Evolutionary conservation across 306 rosid genomes (phyloP).

Genomic region (Parietaria judaica): DNA sequence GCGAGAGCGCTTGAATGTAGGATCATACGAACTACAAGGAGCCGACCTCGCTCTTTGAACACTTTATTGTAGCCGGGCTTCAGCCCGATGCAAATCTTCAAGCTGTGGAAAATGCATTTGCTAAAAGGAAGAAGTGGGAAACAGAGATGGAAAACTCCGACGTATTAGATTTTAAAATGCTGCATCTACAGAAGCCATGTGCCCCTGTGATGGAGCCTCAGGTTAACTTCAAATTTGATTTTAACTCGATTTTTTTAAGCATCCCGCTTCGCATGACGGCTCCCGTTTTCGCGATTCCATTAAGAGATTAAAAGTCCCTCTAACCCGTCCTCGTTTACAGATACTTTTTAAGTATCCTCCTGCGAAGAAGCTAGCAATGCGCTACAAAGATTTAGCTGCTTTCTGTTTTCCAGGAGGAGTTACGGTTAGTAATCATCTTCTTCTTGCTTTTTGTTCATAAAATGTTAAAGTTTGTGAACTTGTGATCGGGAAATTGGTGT

Average conservation of each 20-base stretch:
- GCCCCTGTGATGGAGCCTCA: slow-evolving; percentile 78
- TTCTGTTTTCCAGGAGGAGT: slow-evolving; percentile 88
- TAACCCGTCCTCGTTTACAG: slow-evolving; percentile 29
- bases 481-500: background rate
- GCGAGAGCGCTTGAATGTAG: slow-evolving; percentile 32
- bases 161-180: slow-evolving; percentile 30
- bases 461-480: background rate
- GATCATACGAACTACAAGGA: slow-evolving; percentile 51
- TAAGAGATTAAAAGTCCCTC: background rate
- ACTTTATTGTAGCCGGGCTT: slow-evolving; percentile 85
- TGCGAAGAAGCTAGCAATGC: slow-evolving; percentile 53
- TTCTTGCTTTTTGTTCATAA: slow-evolving; percentile 8
- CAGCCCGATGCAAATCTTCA: slow-evolving; percentile 78
- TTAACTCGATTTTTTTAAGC: too few species aligned
- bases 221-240: slow-evolving; percentile 36
- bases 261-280: background rate
- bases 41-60: slow-evolving; percentile 83
- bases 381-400: slow-evolving; percentile 64
- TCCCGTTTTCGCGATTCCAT: background rate
- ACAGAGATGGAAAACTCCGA: slow-evolving; percentile 40
- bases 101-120: slow-evolving; percentile 57
- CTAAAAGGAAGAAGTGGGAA: slow-evolving; percentile 67
- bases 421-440: slow-evolving; percentile 51
- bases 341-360: slow-evolving; percentile 88
- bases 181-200: slow-evolving; percentile 40